Base-by-base conservation (phyloP, 1,139 yeast species). In the Candida pseudocylindracea region DNA sequence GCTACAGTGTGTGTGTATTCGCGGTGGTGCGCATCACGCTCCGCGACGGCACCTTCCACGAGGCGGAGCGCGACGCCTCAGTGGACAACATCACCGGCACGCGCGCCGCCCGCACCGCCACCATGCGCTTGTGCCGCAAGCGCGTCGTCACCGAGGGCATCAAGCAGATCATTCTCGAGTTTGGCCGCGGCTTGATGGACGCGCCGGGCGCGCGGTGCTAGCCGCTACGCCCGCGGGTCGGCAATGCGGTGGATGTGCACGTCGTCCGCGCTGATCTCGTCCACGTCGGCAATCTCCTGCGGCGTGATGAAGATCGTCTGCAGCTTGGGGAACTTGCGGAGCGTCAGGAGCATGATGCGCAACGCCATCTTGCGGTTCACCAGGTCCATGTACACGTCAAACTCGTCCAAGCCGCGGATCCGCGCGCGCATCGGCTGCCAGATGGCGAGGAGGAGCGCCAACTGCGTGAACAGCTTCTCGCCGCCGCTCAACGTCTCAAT, bases 321-420 rank as follows among this genome's bases (percentile, higher is more conserved):
- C 1, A 72, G 68, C 28, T 60, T 55, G 20, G 20, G 20, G 8
- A 27, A 31, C 27, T 31, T 27, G 12, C 66, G 51, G 31, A 85
- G 63, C 39, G 83, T 79, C 20, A 64, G 65, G 35, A 83, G 59
- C 45, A 91, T 71, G 41, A 85, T 55, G 35, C 67, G 63, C 46
- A 91, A 71, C 40, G 94, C 83, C 34, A 78, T 68, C 32, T 74
- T 64, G 41, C 98, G 65, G 45, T 85, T 85, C 25, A 81, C 80
- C 32, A 85, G 81, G 50, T 91, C 99, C 98, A 91, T 88, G 44
- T 75, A 91, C 26, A 91, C 98, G 54, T 91, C 99, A 49, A 88
- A 91, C 50, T 91, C 99, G 52, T 91, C 99, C 37, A 91, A 55
- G 0, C 95, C 96, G 37, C 93, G 65, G 15, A 91, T 65, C 37